phyloP scores from a whole-genome alignment of 2,329 filamentous ascomycete genomes.

The Diaporthe citriasiana region DNA sequence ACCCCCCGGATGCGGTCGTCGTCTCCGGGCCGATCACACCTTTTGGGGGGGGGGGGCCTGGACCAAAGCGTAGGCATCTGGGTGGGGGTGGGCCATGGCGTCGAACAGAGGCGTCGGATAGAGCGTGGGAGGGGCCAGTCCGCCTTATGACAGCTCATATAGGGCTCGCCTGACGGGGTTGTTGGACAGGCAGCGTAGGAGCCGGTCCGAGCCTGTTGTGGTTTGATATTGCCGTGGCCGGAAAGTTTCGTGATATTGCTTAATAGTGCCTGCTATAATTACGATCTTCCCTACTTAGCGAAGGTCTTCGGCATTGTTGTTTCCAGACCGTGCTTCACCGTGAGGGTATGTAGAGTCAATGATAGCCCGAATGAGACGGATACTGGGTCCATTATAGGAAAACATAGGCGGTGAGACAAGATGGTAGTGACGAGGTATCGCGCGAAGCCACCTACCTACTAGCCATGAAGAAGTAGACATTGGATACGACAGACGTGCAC shows the following conservation, averaged over 20 bases:
- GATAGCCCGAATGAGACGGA: not conserved
- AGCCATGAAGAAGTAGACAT: not conserved
- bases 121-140: not conserved
- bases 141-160: conserved; percentile 27
- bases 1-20: conserved; percentile 24
- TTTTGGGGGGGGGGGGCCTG: not conserved
- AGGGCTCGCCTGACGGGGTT: not conserved
- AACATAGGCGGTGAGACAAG: not conserved
- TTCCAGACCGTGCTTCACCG: not conserved
- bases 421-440: conserved; percentile 12
- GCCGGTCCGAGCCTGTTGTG: conserved; percentile 1
- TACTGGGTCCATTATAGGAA: conserved; percentile 3
- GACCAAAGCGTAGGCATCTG: conserved; percentile 21
- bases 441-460: conserved; percentile 3
- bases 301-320: not conserved
- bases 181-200: not conserved
- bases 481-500: not conserved
- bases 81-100: conserved; percentile 13
- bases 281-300: not conserved
- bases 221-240: conserved; percentile 22
- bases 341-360: not conserved
- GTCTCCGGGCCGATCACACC: conserved; percentile 18
- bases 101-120: not conserved
- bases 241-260: not conserved
- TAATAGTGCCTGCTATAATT: conserved; percentile 6